Conservation (phyloP, 2,329 filamentous ascomycete genomes). For the Venturia oleaginea region DNA sequence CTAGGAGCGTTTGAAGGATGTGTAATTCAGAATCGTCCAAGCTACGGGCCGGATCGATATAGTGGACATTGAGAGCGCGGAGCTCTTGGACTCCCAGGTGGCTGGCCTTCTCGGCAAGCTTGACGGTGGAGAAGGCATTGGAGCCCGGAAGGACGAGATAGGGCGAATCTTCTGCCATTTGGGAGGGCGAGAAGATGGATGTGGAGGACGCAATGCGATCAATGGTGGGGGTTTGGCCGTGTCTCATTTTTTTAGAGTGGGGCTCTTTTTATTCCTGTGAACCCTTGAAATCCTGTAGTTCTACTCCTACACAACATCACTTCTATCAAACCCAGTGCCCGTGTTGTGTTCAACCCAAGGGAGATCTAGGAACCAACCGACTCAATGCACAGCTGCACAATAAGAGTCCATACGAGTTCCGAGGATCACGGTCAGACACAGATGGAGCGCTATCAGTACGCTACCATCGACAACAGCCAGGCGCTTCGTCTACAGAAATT, state of each 20-base stretch:
- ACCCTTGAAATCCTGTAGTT: no score
- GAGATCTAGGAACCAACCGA: no score
- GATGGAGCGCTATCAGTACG: no score
- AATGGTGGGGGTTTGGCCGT: background rate
- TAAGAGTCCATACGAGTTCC: no score
- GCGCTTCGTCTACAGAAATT: no score
- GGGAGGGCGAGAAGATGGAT: background rate
- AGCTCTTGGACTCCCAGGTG: conserved; percentile 38
- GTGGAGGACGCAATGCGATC: background rate
- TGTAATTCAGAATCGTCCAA: conserved; percentile 37
- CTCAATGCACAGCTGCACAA: no score
- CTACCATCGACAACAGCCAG: no score
- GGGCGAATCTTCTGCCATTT: conserved; percentile 6
- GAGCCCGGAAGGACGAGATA: conserved; percentile 41
- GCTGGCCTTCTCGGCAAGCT: conserved; percentile 35
- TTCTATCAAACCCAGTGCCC: no score
- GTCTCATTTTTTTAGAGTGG: background rate
- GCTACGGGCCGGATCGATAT: conserved; percentile 34
- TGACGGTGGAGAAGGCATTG: conserved; percentile 46
- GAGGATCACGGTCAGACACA: no score
- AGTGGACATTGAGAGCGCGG: conserved; percentile 43
- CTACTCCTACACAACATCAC: no score
- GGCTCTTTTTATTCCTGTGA: no score
- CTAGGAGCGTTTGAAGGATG: conserved; percentile 50
- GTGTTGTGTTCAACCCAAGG: no score